Evolutionary conservation across 768 basidiomycete genomes (phyloP), one percentile per base, ranked within the genome.

Genomic region (Mycena latifolia): DNA sequence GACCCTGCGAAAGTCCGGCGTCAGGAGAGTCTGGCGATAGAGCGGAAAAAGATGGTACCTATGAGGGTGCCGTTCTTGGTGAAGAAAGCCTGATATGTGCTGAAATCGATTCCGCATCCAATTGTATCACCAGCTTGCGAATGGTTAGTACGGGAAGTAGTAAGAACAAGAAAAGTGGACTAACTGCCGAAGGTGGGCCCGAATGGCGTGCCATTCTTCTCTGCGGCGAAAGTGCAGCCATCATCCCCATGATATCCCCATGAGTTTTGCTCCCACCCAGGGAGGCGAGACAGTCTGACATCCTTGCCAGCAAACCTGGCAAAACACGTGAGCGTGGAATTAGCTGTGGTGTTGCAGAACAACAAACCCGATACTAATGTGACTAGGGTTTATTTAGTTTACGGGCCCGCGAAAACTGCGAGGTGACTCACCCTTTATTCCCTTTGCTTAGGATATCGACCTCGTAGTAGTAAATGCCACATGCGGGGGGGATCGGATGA

Each of bases 201-300:
- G 77, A 91, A 98, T 18, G 85, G 79, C 51, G 85, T 83, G 29
- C 93, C 94, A 33, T 84, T 88, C 75, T 86, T 89, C 63, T 93
- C 90, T 7, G 88, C 87, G 27, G 91, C 88, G 77, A 93, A 94
- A 3, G 90, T 84, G 62, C 83, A 86, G 7, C 95, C 95, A 72
- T 93, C 94, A 70, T 96, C 94, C n/a, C 92, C 94, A 71, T 95
- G 92, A 75, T 95, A 97, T 56, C 94, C 95, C 93, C 94, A 96
- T 7, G 93, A 95, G 67, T 88, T 86, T 62, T 83, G 80, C 75
- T 95, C 93, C 92, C 91, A 93, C 24, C 95, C 95, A 37, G 95
- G 95, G 33, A 96, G 85, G 55, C 93, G 89, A 31, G 87, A 86
- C 55, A 92, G 78, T 72, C 87, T 88, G 55, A 91, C 89, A 47